Conservation (phyloP, 2,329 filamentous ascomycete species). For the Akanthomyces uredinophilus region DNA sequence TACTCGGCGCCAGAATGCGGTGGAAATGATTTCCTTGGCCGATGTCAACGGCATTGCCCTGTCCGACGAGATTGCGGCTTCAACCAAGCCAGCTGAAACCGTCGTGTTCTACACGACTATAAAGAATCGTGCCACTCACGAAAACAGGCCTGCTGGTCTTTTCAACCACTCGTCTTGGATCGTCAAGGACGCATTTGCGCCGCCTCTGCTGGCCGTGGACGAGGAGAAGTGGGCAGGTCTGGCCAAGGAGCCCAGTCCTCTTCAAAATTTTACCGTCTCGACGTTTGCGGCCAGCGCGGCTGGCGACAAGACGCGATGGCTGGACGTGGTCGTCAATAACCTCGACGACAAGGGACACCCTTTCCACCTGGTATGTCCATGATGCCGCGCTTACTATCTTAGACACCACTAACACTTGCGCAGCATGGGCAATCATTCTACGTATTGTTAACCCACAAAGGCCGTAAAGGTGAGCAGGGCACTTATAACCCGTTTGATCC, state of each 20-base stretch:
- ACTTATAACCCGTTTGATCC: constrained; percentile 14
- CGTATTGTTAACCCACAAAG: constrained; percentile 15
- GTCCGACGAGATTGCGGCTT: neutral
- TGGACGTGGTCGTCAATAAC: constrained; percentile 46
- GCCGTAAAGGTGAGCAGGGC: constrained; percentile 12
- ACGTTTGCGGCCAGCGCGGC: constrained; percentile 10
- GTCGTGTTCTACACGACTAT: constrained; percentile 21
- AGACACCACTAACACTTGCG: neutral
- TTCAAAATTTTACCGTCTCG: constrained; percentile 18
- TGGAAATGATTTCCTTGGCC: neutral
- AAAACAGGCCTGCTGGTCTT: constrained; percentile 20
- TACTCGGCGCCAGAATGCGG: neutral
- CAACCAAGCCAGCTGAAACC: constrained; percentile 4
- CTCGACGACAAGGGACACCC: constrained; percentile 45
- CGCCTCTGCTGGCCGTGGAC: constrained; percentile 18
- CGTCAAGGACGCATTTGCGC: constrained; percentile 1
- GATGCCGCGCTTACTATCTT: neutral
- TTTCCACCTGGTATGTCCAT: constrained; percentile 38
- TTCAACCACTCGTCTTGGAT: constrained; percentile 22
- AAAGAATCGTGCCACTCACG: constrained; percentile 18
- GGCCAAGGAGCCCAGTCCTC: constrained; percentile 16
- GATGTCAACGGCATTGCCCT: constrained; percentile 2
- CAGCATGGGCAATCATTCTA: constrained; percentile 19
- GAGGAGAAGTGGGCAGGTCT: constrained; percentile 14
- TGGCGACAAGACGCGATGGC: constrained; percentile 29